Conservation (phyloP, 176 grass and related monocot genomes). For the Cenchrus americanus region DNA sequence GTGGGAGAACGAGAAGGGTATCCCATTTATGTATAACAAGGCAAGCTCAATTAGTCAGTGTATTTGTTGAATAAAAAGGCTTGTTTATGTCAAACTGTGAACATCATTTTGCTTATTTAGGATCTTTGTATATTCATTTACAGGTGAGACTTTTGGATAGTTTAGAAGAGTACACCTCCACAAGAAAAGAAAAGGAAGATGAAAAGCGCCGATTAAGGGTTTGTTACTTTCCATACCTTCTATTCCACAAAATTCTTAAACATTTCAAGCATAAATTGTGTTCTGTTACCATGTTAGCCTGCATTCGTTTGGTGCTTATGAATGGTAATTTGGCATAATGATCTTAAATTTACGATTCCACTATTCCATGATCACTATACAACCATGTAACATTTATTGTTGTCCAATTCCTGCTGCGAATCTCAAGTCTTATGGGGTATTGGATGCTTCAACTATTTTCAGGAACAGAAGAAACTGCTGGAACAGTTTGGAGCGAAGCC, state of each 20-base stretch:
- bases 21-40: conserved; percentile 83
- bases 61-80: neutral
- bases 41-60: conserved; percentile 31
- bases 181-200: conserved; percentile 73
- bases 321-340: neutral
- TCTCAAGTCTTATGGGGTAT: neutral
- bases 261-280: neutral
- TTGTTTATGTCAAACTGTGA: neutral
- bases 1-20: conserved; percentile 83
- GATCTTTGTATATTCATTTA: conserved; percentile 6
- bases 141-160: conserved; percentile 69
- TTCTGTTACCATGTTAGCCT: neutral
- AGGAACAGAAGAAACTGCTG: conserved; percentile 89
- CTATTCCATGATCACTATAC: neutral
- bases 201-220: conserved; percentile 70
- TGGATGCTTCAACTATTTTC: conserved; percentile 35
- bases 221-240: conserved; percentile 30
- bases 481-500: conserved; percentile 81
- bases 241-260: conserved; percentile 3
- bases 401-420: neutral
- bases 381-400: neutral
- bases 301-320: neutral
- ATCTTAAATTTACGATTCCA: neutral
- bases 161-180: conserved; percentile 68
- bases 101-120: conserved; percentile 14